phyloP scores from a whole-genome alignment of 371 early-diverging fungal genomes.

The Phascolomyces articulosus region DNA sequence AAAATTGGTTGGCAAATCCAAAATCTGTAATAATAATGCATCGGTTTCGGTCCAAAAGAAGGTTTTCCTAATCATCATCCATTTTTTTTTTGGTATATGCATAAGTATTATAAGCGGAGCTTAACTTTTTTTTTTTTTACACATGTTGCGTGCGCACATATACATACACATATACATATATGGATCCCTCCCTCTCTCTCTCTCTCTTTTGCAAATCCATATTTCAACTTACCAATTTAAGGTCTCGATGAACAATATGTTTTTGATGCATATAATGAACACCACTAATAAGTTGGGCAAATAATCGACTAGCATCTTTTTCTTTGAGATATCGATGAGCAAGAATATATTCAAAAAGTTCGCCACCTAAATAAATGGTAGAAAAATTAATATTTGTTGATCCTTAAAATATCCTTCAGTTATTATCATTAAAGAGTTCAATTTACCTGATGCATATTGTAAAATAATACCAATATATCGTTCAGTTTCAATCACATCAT shows the following conservation, averaged over 20 bases:
- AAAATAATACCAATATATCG: conserved; percentile 94
- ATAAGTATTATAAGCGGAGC: conserved; percentile 2
- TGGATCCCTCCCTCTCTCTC: too few relatives aligned
- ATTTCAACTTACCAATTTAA: conserved; percentile 77
- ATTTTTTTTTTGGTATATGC: too few relatives aligned
- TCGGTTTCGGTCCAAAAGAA: conserved; percentile 85
- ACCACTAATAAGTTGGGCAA: conserved; percentile 94
- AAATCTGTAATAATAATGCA: conserved; percentile 98
- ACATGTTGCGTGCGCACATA: not conserved
- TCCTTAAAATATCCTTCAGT: too few relatives aligned
- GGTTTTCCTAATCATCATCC: conserved; percentile 97
- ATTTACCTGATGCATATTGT: conserved; percentile 92
- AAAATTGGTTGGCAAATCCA: conserved; percentile 98
- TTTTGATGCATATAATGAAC: conserved; percentile 89
- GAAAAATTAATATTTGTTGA: too few relatives aligned
- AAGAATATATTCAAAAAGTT: conserved; percentile 96
- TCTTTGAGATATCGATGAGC: conserved; percentile 91
- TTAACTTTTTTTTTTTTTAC: too few relatives aligned
- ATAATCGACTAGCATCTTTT: conserved; percentile 86
- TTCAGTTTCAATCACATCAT: conserved; percentile 96
- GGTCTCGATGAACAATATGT: conserved; percentile 93
- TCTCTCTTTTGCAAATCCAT: not conserved
- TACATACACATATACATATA: not conserved
- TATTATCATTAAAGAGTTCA: too few relatives aligned
- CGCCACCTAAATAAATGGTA: conserved; percentile 66